Evolutionary conservation across 208 protist genomes (phyloP), one percentile per base, ranked within the genome.

Genomic region (Trypanosoma avium): DNA sequence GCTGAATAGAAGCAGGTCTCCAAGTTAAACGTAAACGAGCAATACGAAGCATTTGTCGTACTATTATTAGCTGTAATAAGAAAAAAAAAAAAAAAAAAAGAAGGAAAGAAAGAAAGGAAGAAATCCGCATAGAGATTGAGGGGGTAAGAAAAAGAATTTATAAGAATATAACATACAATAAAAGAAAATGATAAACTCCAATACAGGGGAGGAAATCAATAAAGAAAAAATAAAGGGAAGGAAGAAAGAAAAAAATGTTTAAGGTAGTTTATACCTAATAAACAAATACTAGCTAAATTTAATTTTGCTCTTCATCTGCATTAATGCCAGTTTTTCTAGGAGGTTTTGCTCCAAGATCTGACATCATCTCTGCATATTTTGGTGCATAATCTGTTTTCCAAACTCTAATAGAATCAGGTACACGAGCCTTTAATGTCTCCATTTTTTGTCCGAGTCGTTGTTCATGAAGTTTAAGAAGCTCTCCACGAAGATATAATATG

Each of bases 371-470:
- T 9, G 81, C 82, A 54, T 92, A 94, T 67, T 90, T 91, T 24
- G 84, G 84, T 33, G 84, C 88, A 54, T 94, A 94, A 52, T 94
- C 88, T 21, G 80, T 59, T 64, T 91, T 94, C 82, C 84, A 94
- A 2, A 69, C 40, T 3, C 79, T 77, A 66, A 94, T 88, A 9
- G 84, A 64, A 49, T 90, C 86, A 17, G 89, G 89, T 13, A 79
- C 85, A 36, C 67, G 59, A 22, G 70, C 69, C 69, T 95, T 95
- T 54, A 91, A 82, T 1, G 73, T 60, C 59, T 95, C 89, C 82
- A 95, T 88, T 67, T 88, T 89, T 17, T 69, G 62, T 30, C 71
- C 77, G 54, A 78, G 70, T 22, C 80, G 82, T 36, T 70, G 40
- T 60, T 95, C 86, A 67, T 95, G 86, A 58, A 88, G 81, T 53